Evolutionary conservation across 208 protist genomes (phyloP).

Genomic region (Herpetomonas tarakana): DNA sequence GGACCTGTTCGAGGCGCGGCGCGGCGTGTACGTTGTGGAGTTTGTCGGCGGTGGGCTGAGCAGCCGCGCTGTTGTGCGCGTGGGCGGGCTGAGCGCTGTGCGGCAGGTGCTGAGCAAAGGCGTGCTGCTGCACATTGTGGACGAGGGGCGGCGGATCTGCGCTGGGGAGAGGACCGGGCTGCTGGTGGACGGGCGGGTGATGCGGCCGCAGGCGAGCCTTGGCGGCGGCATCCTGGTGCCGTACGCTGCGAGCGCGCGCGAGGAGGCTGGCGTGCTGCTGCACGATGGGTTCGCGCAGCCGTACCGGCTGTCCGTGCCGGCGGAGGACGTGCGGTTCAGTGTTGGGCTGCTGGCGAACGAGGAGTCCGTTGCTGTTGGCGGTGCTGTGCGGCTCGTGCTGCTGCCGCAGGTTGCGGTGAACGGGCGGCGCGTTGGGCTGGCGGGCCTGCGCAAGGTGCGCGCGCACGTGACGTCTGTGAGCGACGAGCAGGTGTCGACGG

Average conservation of each 20-base stretch:
- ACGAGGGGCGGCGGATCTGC: slow-evolving; percentile 7
- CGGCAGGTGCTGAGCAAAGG: slow-evolving; percentile 10
- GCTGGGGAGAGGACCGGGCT: slow-evolving; percentile 4
- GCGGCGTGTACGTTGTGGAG: slow-evolving; percentile 12
- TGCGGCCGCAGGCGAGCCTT: slow-evolving; percentile 2
- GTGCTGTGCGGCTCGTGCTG: slow-evolving; percentile 4
- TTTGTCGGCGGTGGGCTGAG: slow-evolving; percentile 8
- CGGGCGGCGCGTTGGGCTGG: slow-evolving; percentile 2
- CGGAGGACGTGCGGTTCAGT: background rate
- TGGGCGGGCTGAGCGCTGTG: slow-evolving; percentile 7
- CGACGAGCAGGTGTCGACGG: slow-evolving; percentile 1
- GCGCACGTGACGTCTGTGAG: slow-evolving; percentile 7
- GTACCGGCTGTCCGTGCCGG: background rate
- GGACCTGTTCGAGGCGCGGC: slow-evolving; percentile 7
- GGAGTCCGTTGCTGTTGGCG: slow-evolving; percentile 6
- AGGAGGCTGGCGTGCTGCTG: slow-evolving; percentile 3
- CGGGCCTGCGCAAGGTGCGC: slow-evolving; percentile 5
- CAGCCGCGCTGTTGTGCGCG: slow-evolving; percentile 6
- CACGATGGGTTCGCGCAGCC: slow-evolving; percentile 12
- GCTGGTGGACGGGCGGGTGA: background rate
- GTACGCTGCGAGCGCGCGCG: background rate
- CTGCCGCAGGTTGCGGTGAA: background rate
- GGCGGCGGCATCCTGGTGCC: slow-evolving; percentile 10
- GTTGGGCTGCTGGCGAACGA: slow-evolving; percentile 7
- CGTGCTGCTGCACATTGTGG: slow-evolving; percentile 12